Percentiles rank a stretch among this genome's conserved stretches.
phyloP scores from a whole-genome alignment of 169 alveolate species.

The Plasmodium chabaudi region DNA sequence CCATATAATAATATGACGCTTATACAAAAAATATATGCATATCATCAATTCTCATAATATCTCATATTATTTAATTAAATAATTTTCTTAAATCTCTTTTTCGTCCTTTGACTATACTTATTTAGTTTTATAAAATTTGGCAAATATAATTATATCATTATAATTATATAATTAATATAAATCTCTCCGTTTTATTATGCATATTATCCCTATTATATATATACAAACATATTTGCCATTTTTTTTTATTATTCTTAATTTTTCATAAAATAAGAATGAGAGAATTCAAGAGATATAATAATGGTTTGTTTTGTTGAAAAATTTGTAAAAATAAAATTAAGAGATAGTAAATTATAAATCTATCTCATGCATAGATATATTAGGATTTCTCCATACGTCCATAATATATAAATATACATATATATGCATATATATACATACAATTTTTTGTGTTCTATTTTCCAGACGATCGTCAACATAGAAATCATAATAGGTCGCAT shows the following conservation, averaged over 20 bases:
- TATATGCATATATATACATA: not conserved
- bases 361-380: not conserved
- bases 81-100: too few relatives aligned
- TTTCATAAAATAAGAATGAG: slow-evolving; percentile 25
- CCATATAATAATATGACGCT: too few relatives aligned
- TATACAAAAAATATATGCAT: too few relatives aligned
- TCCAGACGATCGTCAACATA: slow-evolving; percentile 45
- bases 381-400: not conserved
- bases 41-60: too few relatives aligned
- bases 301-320: slow-evolving; percentile 4
- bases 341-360: not conserved
- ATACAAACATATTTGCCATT: not conserved
- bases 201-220: not conserved
- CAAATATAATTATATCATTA: too few relatives aligned
- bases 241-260: slow-evolving; percentile 9
- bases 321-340: not conserved
- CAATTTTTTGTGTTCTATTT: not conserved
- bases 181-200: too few relatives aligned
- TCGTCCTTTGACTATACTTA: too few relatives aligned
- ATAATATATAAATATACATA: not conserved
- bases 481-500: slow-evolving; percentile 35
- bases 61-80: too few relatives aligned
- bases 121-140: too few relatives aligned
- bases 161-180: too few relatives aligned
- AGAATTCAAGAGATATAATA: slow-evolving; percentile 36